Percentiles rank a stretch among this genome's conserved stretches.
These are phyloP conservation scores for Medicago lupulina DNA, from an alignment of 306 rosid species.

Conservation along the genomic window DNA sequence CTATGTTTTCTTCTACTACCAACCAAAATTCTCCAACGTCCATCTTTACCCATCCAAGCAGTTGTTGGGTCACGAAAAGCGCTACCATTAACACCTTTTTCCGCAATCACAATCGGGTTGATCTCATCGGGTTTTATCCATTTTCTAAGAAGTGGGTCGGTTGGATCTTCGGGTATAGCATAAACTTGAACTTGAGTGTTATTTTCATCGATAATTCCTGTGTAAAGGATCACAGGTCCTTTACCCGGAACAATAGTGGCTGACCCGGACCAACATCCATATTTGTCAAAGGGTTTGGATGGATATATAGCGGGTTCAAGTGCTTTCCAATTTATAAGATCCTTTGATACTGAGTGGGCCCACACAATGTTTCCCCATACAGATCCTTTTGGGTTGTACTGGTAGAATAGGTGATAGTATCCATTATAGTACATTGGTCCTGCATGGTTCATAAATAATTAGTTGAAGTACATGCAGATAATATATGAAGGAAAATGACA, in stretches of 20 bases:
- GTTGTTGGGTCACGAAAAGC: conserved; percentile 90
- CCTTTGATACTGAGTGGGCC: conserved; percentile 90
- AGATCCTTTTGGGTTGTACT: conserved; percentile 85
- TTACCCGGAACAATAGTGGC: conserved; percentile 71
- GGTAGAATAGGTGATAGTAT: conserved; percentile 80
- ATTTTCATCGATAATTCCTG: conserved; percentile 56
- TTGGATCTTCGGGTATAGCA: conserved; percentile 57
- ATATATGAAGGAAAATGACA: neutral
- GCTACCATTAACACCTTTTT: conserved; percentile 39
- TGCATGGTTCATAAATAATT: conserved; percentile 23
- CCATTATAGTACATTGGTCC: conserved; percentile 85
- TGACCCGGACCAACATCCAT: conserved; percentile 93
- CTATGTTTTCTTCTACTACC: conserved; percentile 60
- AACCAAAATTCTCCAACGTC: conserved; percentile 67
- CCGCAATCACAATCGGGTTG: conserved; percentile 62
- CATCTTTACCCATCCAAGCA: conserved; percentile 61
- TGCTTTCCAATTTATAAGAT: conserved; percentile 71
- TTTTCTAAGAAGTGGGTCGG: conserved; percentile 58
- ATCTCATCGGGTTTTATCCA: conserved; percentile 73
- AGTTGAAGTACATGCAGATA: neutral
- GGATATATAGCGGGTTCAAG: conserved; percentile 65
- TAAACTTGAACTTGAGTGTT: conserved; percentile 68
- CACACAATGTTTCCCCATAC: conserved; percentile 96
- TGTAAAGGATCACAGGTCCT: conserved; percentile 78
- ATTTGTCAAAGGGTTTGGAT: conserved; percentile 72